Base-by-base conservation (phyloP, 352 stramenopile species). In the Globisporangium lucens region DNA sequence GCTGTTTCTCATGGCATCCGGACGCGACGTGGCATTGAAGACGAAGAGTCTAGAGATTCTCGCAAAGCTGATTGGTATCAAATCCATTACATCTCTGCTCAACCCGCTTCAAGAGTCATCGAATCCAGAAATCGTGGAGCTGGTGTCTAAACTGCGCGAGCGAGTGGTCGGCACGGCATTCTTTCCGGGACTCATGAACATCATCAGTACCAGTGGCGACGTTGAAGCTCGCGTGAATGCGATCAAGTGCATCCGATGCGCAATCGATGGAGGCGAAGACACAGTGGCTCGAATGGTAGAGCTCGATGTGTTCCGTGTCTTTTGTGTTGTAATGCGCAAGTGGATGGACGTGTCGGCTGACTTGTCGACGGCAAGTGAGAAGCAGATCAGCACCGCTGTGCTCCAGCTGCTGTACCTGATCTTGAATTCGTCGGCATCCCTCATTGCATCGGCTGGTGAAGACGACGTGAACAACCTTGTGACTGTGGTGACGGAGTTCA, bases 211-310 rank as follows among this genome's bases (percentile, higher is more conserved):
- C 15, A 71, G 67, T 3, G 74, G 76, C 0, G 74, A 90, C 22
- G 71, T 70, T 10, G 75, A 83, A 22, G 69, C 82, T 60, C 83
- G 83, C 8, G 30, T 74, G 13, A 79, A 93, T 36, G 79, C 83
- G 0, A 89, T 93, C 49, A 90, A 84, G 51, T 93, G 85, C 60
- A 80, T 93, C 2, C 85, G 80, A 12, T 82, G 85, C 68, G 79
- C 82, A 3, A 74, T 91, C 24, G 73, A 85, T 46, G 85, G 82
- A 12, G 80, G 80, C 0, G 71, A 88, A 41, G 82, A 90, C 3
- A 52, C 85, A 2, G 74, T 90, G 33, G 55, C 61, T 15, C 77
- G 73, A 17, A 90, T 93, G 82, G 78, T 93, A 13, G 83, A 91
- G 52, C 83, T 91, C 68, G 83, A 90, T 33, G 76, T 91, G 64